Percentiles rank a stretch among this genome's conserved stretches.
phyloP scores from a whole-genome alignment of 345 rosid genomes.

The Heritiera fomes region DNA sequence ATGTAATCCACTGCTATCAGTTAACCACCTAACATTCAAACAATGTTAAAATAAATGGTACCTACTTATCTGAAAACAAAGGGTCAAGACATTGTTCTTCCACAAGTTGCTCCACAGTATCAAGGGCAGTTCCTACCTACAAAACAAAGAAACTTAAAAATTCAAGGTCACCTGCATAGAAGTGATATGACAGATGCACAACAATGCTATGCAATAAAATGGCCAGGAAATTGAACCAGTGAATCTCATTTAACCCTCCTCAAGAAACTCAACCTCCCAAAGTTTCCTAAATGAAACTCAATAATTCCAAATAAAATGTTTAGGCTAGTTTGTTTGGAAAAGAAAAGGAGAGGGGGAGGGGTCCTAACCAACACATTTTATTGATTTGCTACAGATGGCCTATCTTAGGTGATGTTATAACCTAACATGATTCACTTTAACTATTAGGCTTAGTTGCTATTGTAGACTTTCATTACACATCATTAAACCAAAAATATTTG shows the following conservation, averaged over 20 bases:
- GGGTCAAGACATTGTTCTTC: constrained; percentile 79
- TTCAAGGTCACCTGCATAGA: not conserved
- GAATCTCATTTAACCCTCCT: not conserved
- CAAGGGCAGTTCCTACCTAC: constrained; percentile 70
- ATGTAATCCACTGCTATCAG: not conserved
- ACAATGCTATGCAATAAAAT: not conserved
- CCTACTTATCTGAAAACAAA: constrained; percentile 67
- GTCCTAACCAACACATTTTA: not conserved
- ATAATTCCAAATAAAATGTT: not conserved
- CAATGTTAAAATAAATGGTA: not conserved
- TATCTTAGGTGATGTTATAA: not conserved
- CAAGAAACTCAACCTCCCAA: not conserved
- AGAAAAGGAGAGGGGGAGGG: not conserved
- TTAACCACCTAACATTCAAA: constrained; percentile 3
- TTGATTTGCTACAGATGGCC: not conserved
- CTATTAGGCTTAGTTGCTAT: not conserved
- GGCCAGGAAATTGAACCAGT: not conserved
- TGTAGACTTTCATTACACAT: not conserved
- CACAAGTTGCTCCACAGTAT: constrained; percentile 63
- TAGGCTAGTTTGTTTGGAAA: not conserved
- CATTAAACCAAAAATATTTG: not conserved
- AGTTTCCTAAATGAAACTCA: not conserved
- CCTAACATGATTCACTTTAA: not conserved
- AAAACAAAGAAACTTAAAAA: constrained; percentile 8
- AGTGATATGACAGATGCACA: constrained; percentile 6